phyloP scores from a whole-genome alignment of 2,329 filamentous ascomycete genomes.

The Aspergillus melleus region DNA sequence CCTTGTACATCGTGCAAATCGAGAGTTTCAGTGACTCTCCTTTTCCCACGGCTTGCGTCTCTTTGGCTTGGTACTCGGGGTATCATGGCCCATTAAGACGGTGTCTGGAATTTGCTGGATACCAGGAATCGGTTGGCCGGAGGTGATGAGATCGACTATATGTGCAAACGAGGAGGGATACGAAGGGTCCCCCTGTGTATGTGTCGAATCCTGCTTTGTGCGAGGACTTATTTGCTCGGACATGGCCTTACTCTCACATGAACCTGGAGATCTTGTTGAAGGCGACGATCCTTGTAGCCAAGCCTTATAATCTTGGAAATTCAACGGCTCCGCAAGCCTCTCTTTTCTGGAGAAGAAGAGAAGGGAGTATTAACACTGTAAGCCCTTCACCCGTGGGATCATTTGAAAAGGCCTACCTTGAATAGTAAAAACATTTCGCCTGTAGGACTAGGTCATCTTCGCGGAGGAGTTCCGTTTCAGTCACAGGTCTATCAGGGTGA shows the following conservation, averaged over 20 bases:
- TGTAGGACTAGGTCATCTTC: constrained; percentile 45
- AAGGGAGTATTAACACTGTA: background rate
- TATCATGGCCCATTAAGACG: constrained; percentile 69
- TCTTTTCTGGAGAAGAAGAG: constrained; percentile 33
- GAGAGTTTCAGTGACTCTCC: constrained; percentile 30
- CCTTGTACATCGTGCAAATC: constrained; percentile 14
- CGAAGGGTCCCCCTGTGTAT: constrained; percentile 48
- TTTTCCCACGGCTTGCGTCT: constrained; percentile 81
- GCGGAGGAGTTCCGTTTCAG: constrained; percentile 38
- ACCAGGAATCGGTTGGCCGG: constrained; percentile 78
- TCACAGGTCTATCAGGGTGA: constrained; percentile 40
- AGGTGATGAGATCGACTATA: constrained; percentile 81
- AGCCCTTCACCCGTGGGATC: background rate
- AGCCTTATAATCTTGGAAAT: constrained; percentile 66
- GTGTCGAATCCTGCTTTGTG: constrained; percentile 19
- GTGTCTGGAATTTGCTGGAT: constrained; percentile 85
- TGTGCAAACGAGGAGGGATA: constrained; percentile 84
- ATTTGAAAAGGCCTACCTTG: constrained; percentile 34
- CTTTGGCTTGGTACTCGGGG: constrained; percentile 51
- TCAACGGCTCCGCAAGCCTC: constrained; percentile 49
- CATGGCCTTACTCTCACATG: constrained; percentile 8
- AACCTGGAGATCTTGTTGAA: constrained; percentile 1
- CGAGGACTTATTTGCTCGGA: constrained; percentile 3
- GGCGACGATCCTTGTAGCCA: constrained; percentile 51
- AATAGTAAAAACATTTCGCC: constrained; percentile 51